Evolutionary conservation across 192 early-diverging fungal species (phyloP).

Genomic region (Coemansia sp.): DNA sequence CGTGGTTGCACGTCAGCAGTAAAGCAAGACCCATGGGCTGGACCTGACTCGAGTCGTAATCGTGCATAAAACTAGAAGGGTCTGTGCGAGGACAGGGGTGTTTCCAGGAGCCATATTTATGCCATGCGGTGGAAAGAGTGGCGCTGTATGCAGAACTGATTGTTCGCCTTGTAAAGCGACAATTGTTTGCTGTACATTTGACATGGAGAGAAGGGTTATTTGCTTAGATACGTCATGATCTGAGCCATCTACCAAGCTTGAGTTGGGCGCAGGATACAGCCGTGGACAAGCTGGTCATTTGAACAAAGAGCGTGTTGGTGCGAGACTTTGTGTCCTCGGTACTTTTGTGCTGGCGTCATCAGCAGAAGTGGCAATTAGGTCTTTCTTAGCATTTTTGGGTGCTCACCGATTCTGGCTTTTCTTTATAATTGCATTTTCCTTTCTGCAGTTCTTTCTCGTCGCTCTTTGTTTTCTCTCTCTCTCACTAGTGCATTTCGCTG

Average conservation of each 20-base stretch:
- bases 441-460: constrained; percentile 2
- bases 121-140: not conserved
- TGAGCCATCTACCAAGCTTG: not conserved
- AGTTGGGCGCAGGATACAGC: not conserved
- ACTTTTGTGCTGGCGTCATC: no score
- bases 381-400: not conserved
- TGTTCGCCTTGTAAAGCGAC: not conserved
- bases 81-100: not conserved
- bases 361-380: not conserved
- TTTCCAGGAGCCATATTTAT: not conserved
- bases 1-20: constrained; percentile 20
- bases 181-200: not conserved
- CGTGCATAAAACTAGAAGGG: not conserved
- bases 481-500: not conserved
- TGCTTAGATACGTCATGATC: not conserved
- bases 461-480: not conserved
- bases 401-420: not conserved
- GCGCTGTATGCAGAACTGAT: not conserved
- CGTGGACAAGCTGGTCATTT: not conserved
- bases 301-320: not conserved
- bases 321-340: not conserved
- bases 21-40: not conserved
- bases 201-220: not conserved
- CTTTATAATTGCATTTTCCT: constrained; percentile 9
- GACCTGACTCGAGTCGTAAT: not conserved